Percentiles rank a stretch among this genome's conserved stretches.
phyloP scores from a whole-genome alignment of 306 rosid species.

The Medicago lupulina region DNA sequence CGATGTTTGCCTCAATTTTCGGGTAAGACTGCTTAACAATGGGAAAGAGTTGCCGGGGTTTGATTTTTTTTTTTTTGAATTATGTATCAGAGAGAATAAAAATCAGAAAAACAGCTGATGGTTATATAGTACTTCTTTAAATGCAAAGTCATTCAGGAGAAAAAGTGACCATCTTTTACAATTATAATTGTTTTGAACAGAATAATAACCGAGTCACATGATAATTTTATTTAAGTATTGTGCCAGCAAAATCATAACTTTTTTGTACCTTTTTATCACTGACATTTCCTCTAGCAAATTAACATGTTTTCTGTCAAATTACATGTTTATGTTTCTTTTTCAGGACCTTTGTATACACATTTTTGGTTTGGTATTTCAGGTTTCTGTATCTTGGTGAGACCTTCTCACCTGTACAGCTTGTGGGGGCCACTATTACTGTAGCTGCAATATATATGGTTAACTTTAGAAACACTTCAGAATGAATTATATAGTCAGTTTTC shows the following conservation, averaged over 20 bases:
- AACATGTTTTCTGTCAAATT: neutral
- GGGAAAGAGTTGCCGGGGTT: conserved; percentile 1
- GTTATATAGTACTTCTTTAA: conserved; percentile 8
- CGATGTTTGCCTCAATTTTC: conserved; percentile 92
- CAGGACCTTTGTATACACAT: conserved; percentile 50
- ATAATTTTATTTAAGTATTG: neutral
- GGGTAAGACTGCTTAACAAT: conserved; percentile 63
- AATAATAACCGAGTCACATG: conserved; percentile 7
- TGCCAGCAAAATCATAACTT: neutral
- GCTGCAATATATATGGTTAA: conserved; percentile 86
- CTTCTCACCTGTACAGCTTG: conserved; percentile 83
- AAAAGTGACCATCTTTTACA: neutral
- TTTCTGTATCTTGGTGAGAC: conserved; percentile 86
- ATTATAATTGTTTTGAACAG: neutral
- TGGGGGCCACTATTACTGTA: conserved; percentile 78
- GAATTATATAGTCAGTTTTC: conserved; percentile 38
- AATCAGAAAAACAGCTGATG: neutral
- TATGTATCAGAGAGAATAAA: neutral
- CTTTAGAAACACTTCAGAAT: conserved; percentile 60
- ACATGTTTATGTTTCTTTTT: conserved; percentile 52
- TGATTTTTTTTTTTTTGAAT: conserved; percentile 5
- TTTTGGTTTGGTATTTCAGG: conserved; percentile 53
- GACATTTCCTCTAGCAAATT: conserved; percentile 4
- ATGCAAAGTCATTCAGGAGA: conserved; percentile 1
- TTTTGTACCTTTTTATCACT: conserved; percentile 3